A percentile compares a stretch with the other conserved stretches of the same genome.
Evolutionary conservation across 495 filamentous ascomycete species (phyloP).

Genomic region (Penicillium cataractarum): DNA sequence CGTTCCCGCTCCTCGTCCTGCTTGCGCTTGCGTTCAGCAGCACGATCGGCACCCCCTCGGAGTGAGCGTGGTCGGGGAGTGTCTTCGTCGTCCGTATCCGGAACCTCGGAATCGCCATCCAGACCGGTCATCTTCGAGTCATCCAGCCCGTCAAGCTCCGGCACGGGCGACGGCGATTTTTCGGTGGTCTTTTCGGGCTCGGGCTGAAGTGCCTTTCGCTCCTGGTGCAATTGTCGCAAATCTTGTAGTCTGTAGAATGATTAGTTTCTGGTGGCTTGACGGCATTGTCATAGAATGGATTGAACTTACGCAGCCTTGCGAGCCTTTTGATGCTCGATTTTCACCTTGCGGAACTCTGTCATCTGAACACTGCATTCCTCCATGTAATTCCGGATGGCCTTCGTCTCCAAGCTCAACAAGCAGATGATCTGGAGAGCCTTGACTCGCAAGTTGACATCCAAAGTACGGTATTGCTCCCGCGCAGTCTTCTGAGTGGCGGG

Average conservation of each 20-base stretch:
- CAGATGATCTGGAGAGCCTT: constrained; percentile 83
- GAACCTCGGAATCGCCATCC: constrained; percentile 55
- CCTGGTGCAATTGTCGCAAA: constrained; percentile 78
- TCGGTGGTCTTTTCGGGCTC: constrained; percentile 48
- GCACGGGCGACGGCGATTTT: constrained; percentile 65
- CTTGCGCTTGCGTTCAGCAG: constrained; percentile 79
- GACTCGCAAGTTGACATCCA: constrained; percentile 83
- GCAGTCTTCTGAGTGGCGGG: constrained; percentile 77
- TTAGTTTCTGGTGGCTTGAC: constrained; percentile 16
- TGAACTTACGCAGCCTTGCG: constrained; percentile 78
- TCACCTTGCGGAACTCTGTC: constrained; percentile 92
- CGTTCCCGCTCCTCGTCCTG: constrained; percentile 80
- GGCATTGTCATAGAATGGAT: neutral
- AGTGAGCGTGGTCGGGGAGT: constrained; percentile 66
- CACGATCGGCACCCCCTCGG: constrained; percentile 76
- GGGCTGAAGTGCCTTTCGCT: constrained; percentile 82
- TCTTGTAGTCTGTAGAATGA: constrained; percentile 68
- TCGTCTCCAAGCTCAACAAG: constrained; percentile 84
- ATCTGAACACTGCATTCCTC: constrained; percentile 88
- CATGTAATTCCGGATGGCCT: constrained; percentile 82
- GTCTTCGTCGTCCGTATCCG: constrained; percentile 66
- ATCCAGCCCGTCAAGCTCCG: constrained; percentile 55
- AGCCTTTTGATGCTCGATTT: constrained; percentile 86
- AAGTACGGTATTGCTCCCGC: constrained; percentile 64
- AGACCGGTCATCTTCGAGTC: constrained; percentile 72